These are phyloP conservation scores for Diaporthe batatas DNA, from an alignment of 2,329 filamentous ascomycete genomes.

Conservation along the genomic window DNA sequence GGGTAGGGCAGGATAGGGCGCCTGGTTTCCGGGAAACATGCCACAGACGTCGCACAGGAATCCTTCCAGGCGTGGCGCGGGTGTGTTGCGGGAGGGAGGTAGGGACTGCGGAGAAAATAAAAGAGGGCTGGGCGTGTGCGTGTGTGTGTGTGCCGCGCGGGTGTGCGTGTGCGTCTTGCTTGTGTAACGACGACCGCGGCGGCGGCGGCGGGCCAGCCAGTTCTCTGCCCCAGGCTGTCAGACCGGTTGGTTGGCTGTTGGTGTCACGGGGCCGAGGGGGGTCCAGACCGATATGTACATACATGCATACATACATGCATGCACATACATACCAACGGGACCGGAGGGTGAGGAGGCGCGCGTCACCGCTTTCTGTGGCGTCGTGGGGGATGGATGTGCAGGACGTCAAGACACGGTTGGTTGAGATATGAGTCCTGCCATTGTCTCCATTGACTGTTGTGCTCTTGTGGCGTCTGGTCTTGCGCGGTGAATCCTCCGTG, in stretches of 20 bases:
- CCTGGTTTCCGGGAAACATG: neutral
- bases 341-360: neutral
- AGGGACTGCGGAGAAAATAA: neutral
- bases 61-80: constrained; percentile 2
- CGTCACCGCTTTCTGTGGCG: neutral
- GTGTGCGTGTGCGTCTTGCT: neutral
- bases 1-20: too few species aligned
- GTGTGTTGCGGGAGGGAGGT: neutral
- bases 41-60: constrained; percentile 4
- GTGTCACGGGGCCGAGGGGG: neutral
- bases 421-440: neutral
- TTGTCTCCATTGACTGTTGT: neutral
- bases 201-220: neutral
- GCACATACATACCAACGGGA: too few species aligned
- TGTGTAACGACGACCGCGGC: neutral
- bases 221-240: neutral
- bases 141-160: neutral
- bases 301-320: too few species aligned
- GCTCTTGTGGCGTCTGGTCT: neutral
- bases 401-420: neutral
- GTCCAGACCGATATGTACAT: neutral
- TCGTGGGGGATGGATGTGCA: neutral
- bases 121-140: constrained; percentile 2
- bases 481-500: neutral
- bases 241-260: neutral